These are phyloP conservation scores for Mycocentrospora acerina DNA, from an alignment of 2,329 filamentous ascomycete species.

Conservation along the genomic window DNA sequence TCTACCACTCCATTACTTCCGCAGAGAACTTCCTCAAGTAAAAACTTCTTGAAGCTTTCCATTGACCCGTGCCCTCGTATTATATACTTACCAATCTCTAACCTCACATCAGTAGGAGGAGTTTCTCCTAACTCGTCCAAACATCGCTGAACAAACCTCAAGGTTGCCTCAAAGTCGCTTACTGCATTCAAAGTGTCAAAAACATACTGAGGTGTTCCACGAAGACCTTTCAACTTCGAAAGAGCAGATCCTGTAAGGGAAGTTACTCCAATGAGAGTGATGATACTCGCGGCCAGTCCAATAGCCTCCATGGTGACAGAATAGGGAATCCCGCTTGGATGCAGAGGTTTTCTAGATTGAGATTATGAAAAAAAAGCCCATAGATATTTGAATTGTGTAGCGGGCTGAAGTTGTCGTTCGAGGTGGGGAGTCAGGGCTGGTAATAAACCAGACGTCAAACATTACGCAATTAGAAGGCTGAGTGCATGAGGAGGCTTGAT, in stretches of 20 bases:
- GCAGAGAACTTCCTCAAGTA: background rate
- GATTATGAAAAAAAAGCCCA: too few relatives aligned
- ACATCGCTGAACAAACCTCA: background rate
- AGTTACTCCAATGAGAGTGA: background rate
- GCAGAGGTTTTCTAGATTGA: too few relatives aligned
- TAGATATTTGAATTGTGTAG: too few relatives aligned
- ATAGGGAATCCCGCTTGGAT: too few relatives aligned
- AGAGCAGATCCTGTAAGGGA: conserved; percentile 1
- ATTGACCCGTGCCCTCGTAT: background rate
- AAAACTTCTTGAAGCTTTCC: background rate
- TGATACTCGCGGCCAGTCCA: background rate
- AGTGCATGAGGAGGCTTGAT: too few relatives aligned
- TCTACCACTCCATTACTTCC: background rate
- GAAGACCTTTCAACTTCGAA: background rate
- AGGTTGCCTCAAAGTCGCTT: background rate
- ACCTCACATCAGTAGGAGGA: background rate
- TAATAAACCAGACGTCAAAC: too few relatives aligned
- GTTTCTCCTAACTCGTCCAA: too few relatives aligned
- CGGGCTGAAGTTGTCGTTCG: too few relatives aligned
- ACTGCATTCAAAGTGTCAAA: background rate
- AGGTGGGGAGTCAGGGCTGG: too few relatives aligned
- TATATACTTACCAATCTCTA: background rate
- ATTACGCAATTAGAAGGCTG: too few relatives aligned
- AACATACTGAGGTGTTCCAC: background rate
- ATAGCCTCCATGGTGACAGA: background rate